A percentile compares a stretch with the other conserved stretches of the same genome.
Conservation (phyloP, 2,329 filamentous ascomycete species). For the Chaetomiaceae sp. region DNA sequence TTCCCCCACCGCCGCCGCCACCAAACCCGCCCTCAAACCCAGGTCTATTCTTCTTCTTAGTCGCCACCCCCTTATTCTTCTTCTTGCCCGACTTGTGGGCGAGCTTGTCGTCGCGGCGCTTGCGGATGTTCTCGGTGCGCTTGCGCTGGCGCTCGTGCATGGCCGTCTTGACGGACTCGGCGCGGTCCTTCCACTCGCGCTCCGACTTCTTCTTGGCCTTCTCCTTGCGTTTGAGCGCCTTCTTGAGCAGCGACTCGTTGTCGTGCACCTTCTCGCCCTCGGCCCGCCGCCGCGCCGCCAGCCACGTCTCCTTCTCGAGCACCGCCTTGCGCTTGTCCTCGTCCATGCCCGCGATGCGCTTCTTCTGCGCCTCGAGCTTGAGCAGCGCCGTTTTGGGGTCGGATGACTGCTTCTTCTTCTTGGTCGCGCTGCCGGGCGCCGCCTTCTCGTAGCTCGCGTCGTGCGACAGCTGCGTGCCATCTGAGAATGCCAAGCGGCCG, state of each 20-base stretch:
- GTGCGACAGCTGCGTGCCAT: constrained; percentile 74
- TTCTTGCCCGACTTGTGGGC: constrained; percentile 43
- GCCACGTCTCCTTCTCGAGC: constrained; percentile 89
- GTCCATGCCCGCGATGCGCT: constrained; percentile 68
- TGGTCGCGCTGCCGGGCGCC: constrained; percentile 45
- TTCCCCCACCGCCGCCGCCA: constrained; percentile 41
- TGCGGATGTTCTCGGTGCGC: constrained; percentile 69
- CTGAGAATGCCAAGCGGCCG: constrained; percentile 82
- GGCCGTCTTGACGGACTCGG: constrained; percentile 65
- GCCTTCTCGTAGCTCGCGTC: constrained; percentile 55
- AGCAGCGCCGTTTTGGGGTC: constrained; percentile 83
- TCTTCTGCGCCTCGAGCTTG: constrained; percentile 79
- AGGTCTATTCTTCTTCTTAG: constrained; percentile 50
- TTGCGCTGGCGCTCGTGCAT: constrained; percentile 78
- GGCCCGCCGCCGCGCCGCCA: constrained; percentile 80
- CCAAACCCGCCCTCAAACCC: constrained; percentile 67
- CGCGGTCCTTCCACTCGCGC: constrained; percentile 74
- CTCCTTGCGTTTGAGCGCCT: constrained; percentile 90
- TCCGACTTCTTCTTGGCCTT: constrained; percentile 85
- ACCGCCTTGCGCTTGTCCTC: constrained; percentile 77
- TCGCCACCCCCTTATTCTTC: constrained; percentile 42
- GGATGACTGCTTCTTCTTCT: constrained; percentile 74
- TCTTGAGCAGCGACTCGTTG: constrained; percentile 82
- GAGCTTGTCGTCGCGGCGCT: constrained; percentile 68
- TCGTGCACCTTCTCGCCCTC: constrained; percentile 87